Base-by-base conservation (phyloP, 768 basidiomycete genomes). In the Tricholoma matsutake region DNA sequence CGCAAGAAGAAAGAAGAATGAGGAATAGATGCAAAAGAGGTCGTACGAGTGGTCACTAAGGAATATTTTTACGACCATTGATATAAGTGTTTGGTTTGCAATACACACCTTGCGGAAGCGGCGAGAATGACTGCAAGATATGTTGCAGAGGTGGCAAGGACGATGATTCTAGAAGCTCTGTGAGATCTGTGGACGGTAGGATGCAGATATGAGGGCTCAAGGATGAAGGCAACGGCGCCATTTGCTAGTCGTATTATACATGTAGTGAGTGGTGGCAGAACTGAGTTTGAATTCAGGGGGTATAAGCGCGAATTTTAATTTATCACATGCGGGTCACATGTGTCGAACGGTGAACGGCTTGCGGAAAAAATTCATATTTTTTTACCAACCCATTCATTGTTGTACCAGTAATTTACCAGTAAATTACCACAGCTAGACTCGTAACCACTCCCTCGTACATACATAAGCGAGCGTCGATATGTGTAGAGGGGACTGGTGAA, bases 101-200 rank as follows among this genome's bases (percentile, higher is more conserved):
- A 65, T 22, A 70, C 73, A 54, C 71, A 90, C 92, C 89, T 80
- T 92, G 86, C 0, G 90, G 86, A 55, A 94, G 76, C 10, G 92
- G 92, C 2, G 91, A 90, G 67, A 94, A 94, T 2, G 90, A 91
- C 71, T 94, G 92, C 29, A 94, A 79, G 59, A 94, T 83, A 65
- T 88, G 80, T 34, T 86, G 84, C 13, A 94, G 75, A 14, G 87
- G 79, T 2, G 92, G 92, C 16, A 94, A 74, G 1, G 83, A 82
- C 8, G 85, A 80, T 1, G 78, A 68, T 29, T 76, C 73, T 51
- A 94, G 75, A 35, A 92, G 79, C 34, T 84, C 79, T 54, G 76
- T 72, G 32, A 94, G 82, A 74, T 94, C 92, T 43, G 82, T 79
- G 0, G 91, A 92, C 0, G 87, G 78, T 35, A 91, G 67, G 14